Conservation (phyloP, 306 rosid species). For the Castanea crenata region DNA sequence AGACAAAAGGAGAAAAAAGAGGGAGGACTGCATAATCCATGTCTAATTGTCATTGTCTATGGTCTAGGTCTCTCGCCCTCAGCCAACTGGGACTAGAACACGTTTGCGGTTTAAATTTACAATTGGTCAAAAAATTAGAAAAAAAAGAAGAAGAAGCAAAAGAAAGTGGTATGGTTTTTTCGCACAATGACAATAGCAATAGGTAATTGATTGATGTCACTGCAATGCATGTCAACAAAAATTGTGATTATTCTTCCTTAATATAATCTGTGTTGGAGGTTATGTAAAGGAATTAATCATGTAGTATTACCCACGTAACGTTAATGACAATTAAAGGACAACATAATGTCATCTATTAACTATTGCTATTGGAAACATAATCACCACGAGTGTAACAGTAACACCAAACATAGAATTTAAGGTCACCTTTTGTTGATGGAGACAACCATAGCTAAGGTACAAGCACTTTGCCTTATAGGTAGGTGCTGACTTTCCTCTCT, state of each 20-base stretch:
- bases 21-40: not conserved
- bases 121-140: not conserved
- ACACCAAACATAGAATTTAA: not conserved
- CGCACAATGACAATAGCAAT: too few species aligned
- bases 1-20: too few species aligned
- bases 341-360: not conserved
- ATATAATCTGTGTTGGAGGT: not conserved
- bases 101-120: not conserved
- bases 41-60: not conserved
- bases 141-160: not conserved
- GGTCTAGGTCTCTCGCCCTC: not conserved
- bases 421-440: not conserved
- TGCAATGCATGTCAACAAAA: not conserved
- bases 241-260: not conserved
- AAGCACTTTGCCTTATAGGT: too few species aligned
- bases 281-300: not conserved
- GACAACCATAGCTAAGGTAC: not conserved
- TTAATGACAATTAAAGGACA: not conserved
- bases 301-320: not conserved
- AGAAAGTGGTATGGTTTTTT: not conserved
- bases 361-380: not conserved
- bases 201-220: too few species aligned
- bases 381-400: conserved; percentile 6
- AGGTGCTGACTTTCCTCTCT: too few species aligned
- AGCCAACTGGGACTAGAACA: not conserved